Conservation (phyloP, 768 basidiomycete genomes). For the Pisolithus marmoratus region DNA sequence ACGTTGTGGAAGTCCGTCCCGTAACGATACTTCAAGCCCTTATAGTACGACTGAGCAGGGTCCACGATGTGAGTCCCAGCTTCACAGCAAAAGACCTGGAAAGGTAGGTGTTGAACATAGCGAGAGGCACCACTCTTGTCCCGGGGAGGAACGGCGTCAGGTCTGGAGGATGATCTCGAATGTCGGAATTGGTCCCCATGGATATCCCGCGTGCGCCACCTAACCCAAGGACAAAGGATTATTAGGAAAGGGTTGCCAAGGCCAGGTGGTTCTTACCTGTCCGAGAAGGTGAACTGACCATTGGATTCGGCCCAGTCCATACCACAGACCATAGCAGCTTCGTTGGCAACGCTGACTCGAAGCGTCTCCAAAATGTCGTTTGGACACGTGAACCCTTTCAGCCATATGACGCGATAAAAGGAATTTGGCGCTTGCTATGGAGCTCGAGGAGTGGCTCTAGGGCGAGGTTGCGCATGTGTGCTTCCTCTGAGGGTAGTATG, state of each 20-base stretch:
- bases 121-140: slow-evolving; percentile 76
- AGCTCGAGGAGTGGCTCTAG: slow-evolving; percentile 89
- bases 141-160: slow-evolving; percentile 88
- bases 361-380: slow-evolving; percentile 97
- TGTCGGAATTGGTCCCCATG: slow-evolving; percentile 98
- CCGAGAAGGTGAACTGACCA: slow-evolving; percentile 96
- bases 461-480: slow-evolving; percentile 87
- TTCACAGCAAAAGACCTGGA: slow-evolving; percentile 99
- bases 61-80: slow-evolving; percentile 96
- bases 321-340: slow-evolving; percentile 98
- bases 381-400: slow-evolving; percentile 98
- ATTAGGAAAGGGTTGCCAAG: too few species aligned
- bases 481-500: slow-evolving; percentile 97
- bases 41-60: slow-evolving; percentile 93
- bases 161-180: slow-evolving; percentile 87
- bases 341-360: slow-evolving; percentile 82
- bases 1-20: slow-evolving; percentile 80
- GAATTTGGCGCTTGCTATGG: slow-evolving; percentile 64
- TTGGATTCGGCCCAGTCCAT: slow-evolving; percentile 99
- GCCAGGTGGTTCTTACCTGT: slow-evolving; percentile 53
- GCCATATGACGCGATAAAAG: slow-evolving; percentile 92
- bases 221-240: slow-evolving; percentile 21
- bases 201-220: slow-evolving; percentile 97
- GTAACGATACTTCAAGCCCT: slow-evolving; percentile 78
- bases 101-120: slow-evolving; percentile 89